phyloP scores from a whole-genome alignment of 106 monocot species.

The Posidonia australis region DNA sequence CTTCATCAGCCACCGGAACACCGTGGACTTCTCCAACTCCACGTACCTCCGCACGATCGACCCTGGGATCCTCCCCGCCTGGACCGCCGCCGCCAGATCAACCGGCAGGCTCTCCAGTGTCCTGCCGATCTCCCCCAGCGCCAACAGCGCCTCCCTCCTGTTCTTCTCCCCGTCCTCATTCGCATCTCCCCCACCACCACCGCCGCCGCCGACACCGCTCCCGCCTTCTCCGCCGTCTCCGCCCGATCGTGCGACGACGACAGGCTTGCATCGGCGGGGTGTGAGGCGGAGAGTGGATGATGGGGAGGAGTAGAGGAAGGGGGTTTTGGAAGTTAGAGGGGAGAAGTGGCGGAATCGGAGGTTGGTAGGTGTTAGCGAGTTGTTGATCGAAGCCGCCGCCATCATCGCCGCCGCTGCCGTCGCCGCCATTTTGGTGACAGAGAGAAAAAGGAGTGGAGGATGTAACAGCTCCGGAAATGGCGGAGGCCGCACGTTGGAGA shows the following conservation, averaged over 20 bases:
- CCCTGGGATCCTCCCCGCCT: slow-evolving; percentile 48
- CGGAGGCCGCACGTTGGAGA: too few species aligned
- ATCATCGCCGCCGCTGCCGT: too few species aligned
- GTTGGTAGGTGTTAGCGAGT: too few species aligned
- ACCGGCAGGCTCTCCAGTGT: slow-evolving; percentile 50
- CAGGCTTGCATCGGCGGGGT: background rate
- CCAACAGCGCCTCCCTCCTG: slow-evolving; percentile 43
- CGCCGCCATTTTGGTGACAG: too few species aligned
- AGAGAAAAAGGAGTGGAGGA: too few species aligned
- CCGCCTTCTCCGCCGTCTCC: slow-evolving; percentile 5
- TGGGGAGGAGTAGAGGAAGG: background rate
- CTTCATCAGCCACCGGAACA: slow-evolving; percentile 74
- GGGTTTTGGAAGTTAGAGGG: background rate
- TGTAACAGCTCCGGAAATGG: too few species aligned
- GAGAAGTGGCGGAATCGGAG: background rate
- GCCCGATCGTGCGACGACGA: background rate
- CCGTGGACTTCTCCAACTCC: slow-evolving; percentile 57
- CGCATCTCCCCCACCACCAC: slow-evolving; percentile 13
- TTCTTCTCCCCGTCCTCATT: slow-evolving; percentile 30
- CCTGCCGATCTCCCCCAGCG: slow-evolving; percentile 46
- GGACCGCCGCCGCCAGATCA: slow-evolving; percentile 57
- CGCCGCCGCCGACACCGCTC: slow-evolving; percentile 2
- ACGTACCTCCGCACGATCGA: slow-evolving; percentile 38
- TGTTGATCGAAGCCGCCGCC: too few species aligned
- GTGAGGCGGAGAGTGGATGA: background rate